Base-by-base conservation (phyloP, 306 rosid genomes). In the Trichosanthes cucumerina region DNA sequence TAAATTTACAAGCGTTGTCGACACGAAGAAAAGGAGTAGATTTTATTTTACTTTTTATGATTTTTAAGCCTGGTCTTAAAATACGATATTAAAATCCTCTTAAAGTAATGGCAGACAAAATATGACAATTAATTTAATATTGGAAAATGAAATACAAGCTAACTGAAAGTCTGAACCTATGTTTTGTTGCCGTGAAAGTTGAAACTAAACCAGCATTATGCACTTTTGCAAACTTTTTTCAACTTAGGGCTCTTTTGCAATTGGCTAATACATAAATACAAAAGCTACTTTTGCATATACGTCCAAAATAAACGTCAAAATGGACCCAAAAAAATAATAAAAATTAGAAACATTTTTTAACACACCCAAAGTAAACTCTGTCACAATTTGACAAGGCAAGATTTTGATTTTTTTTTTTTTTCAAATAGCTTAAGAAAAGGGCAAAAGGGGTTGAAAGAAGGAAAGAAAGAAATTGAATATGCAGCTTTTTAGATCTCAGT, bases 161-260 rank as follows among this genome's bases (percentile, higher is more conserved):
- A 63, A 33, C 41, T 31, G n/a, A n/a, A n/a, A n/a, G n/a, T n/a
- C n/a, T n/a, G 5, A 15, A 63, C 10, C 43, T 63, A 19, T 62
- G 69, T 52, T 59, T 31, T 28, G 69, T 31, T 63, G 69, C 69
- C 69, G 69, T 63, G 69, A 33, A 15, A 63, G 69, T 63, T 63
- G 69, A 31, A 63, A 63, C 41, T 15, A 63, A 63, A 63, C 21
- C 33, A 6, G 23, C 11, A 60, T 11, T 4, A 2, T 59, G 4
- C 69, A 63, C 69, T 63, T 63, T 63, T 63, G 21, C 41, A 15
- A 63, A 62, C 68, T 28, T 62, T 46, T 62, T 13, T 62, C 41
- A 63, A 63, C 69, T 63, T 33, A 63, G 5, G 69, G 69, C 41
- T 63, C 41, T 31, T 33, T 16, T 31, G 69, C 41, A 63, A 31